Conservation (phyloP, 2,329 filamentous ascomycete species). For the Phialocephala subalpina region DNA sequence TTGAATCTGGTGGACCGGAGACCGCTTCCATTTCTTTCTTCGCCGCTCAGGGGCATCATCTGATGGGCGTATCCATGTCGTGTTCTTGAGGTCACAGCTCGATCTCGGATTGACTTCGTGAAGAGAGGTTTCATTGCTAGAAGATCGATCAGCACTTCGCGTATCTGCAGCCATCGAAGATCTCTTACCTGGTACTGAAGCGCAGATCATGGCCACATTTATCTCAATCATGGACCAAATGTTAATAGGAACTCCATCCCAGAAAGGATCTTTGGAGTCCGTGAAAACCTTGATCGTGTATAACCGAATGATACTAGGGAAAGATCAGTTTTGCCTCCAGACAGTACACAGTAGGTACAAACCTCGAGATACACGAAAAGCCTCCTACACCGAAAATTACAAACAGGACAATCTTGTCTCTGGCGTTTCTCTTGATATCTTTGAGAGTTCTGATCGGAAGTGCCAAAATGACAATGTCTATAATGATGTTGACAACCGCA, state of each 20-base stretch:
- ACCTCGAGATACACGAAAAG: conserved; percentile 38
- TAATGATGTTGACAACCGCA: conserved; percentile 26
- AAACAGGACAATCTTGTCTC: conserved; percentile 30
- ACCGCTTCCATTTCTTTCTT: conserved; percentile 7
- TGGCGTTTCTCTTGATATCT: conserved; percentile 22
- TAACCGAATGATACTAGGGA: conserved; percentile 40
- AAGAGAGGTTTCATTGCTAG: conserved; percentile 31
- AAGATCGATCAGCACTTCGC: background rate
- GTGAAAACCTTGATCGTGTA: conserved; percentile 43
- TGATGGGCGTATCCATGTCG: conserved; percentile 14
- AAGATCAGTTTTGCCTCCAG: background rate
- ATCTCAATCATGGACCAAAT: conserved; percentile 45
- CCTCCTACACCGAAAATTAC: conserved; percentile 30
- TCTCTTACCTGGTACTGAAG: conserved; percentile 36
- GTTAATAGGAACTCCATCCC: conserved; percentile 34
- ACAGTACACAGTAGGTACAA: background rate
- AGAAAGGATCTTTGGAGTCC: conserved; percentile 37
- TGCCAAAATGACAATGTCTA: conserved; percentile 30
- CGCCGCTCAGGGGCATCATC: conserved; percentile 24
- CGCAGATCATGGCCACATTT: conserved; percentile 44
- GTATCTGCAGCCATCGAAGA: background rate
- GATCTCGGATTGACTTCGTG: conserved; percentile 21
- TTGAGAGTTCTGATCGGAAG: conserved; percentile 28
- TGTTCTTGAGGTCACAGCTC: conserved; percentile 8
- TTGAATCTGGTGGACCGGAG: conserved; percentile 6